Percentiles rank a stretch among this genome's conserved stretches.
Conservation (phyloP, 208 protist genomes). For the Acanthamoeba comandoni region DNA sequence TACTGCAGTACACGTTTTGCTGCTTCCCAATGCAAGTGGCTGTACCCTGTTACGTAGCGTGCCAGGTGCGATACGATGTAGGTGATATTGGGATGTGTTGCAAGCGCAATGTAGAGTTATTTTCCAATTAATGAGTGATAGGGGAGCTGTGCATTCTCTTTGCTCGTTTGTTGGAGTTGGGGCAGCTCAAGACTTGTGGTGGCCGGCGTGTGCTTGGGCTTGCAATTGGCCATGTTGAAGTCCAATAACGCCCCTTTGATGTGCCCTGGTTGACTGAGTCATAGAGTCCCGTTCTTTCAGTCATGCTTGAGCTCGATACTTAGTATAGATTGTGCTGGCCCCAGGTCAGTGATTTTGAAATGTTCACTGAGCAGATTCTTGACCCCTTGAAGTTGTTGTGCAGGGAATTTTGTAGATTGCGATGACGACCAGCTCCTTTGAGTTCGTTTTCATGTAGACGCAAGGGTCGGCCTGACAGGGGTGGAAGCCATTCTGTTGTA, state of each 20-base stretch:
- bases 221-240: background rate
- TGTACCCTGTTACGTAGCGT: background rate
- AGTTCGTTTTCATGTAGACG: background rate
- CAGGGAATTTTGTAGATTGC: slow-evolving; percentile 1
- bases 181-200: background rate
- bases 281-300: background rate
- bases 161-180: background rate
- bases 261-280: background rate
- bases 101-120: background rate
- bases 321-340: background rate
- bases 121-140: background rate
- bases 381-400: background rate
- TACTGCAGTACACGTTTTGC: slow-evolving; percentile 11
- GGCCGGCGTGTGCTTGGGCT: background rate
- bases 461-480: background rate
- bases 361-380: background rate
- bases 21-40: background rate
- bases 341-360: slow-evolving; percentile 6
- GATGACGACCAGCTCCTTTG: background rate
- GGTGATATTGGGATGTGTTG: slow-evolving; percentile 18
- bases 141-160: background rate
- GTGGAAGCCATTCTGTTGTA: background rate
- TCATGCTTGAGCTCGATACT: slow-evolving; percentile 2
- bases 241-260: slow-evolving; percentile 1
- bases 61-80: background rate